Conservation (phyloP, 306 rosid genomes). For the Carpinus fangiana region DNA sequence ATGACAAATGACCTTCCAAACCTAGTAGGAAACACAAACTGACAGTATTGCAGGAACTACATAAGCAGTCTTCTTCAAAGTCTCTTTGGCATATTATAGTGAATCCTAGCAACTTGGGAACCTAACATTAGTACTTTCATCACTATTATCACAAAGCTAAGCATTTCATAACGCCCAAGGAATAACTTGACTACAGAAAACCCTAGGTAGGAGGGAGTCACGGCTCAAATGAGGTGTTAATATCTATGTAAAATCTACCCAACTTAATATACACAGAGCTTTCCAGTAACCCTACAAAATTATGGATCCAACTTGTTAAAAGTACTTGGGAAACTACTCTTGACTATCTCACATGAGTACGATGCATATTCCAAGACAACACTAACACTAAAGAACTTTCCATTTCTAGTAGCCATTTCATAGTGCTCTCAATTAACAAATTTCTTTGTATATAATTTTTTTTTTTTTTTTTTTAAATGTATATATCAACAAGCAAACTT, state of each 20-base stretch:
- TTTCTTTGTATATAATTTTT: background rate
- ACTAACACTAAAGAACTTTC: background rate
- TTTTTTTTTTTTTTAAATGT: background rate
- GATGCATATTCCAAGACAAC: background rate
- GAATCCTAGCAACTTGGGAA: background rate
- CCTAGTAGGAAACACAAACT: background rate
- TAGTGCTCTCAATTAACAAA: background rate
- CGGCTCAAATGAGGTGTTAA: background rate
- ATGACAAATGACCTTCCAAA: background rate
- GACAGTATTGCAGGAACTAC: background rate
- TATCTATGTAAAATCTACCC: background rate
- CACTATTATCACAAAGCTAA: background rate
- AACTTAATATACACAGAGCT: background rate
- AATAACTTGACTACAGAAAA: background rate
- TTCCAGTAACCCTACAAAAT: background rate
- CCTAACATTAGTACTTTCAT: background rate
- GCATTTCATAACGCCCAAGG: background rate
- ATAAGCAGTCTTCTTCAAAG: background rate
- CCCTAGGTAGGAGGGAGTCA: background rate
- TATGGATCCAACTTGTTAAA: background rate
- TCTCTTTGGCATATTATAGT: background rate
- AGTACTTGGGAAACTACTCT: background rate
- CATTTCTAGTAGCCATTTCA: background rate
- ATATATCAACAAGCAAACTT: background rate
- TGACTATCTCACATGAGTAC: background rate